Percentiles rank a stretch among this genome's conserved stretches.
phyloP scores from a whole-genome alignment of 345 rosid species.

The Brassica carinata region DNA sequence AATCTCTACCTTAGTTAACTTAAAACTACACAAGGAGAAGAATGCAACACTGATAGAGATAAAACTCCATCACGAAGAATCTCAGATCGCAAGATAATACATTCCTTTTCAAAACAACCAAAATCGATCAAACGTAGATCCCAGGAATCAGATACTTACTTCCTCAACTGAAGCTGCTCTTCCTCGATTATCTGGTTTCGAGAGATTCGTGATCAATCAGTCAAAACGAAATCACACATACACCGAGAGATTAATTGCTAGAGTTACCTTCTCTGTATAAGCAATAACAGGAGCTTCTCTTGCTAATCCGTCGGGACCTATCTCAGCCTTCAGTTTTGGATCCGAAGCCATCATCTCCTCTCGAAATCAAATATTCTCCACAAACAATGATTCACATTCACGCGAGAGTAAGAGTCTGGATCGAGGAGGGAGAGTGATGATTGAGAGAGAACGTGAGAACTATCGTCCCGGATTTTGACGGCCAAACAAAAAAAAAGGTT shows the following conservation, averaged over 20 bases:
- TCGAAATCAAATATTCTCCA: conserved; percentile 24
- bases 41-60: neutral
- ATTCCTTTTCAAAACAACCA: neutral
- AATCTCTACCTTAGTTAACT: conserved; percentile 4
- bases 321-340: conserved; percentile 68
- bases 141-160: conserved; percentile 45
- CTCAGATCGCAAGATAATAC: neutral
- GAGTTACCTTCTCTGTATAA: conserved; percentile 81
- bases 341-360: conserved; percentile 54
- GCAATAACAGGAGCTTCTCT: conserved; percentile 85
- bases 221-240: neutral
- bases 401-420: neutral
- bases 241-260: neutral
- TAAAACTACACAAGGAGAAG: conserved; percentile 6
- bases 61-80: neutral
- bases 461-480: conserved; percentile 23
- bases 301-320: conserved; percentile 88
- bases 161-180: conserved; percentile 82
- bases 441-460: conserved; percentile 17
- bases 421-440: conserved; percentile 23
- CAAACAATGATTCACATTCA: conserved; percentile 9
- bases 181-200: conserved; percentile 67
- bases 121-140: conserved; percentile 7
- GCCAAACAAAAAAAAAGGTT: neutral
- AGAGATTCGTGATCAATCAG: neutral